These are phyloP conservation scores for Volvox carteri DNA, from an alignment of 163 green algal genomes.

Conservation along the genomic window DNA sequence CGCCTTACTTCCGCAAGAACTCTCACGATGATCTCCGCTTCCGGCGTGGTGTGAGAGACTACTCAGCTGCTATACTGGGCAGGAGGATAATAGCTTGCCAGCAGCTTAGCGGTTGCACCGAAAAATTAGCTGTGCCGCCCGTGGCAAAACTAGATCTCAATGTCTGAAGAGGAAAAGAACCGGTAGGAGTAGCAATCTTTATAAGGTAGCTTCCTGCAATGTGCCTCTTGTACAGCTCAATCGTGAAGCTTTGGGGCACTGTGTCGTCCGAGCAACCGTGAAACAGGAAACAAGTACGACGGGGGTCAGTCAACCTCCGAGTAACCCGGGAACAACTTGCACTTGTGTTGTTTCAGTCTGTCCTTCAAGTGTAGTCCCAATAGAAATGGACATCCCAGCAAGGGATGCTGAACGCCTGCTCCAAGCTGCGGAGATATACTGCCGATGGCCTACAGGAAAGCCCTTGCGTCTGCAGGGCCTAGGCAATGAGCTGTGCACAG, in stretches of 20 bases:
- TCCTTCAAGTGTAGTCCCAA: background rate
- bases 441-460: background rate
- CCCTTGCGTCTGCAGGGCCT: slow-evolving; percentile 2
- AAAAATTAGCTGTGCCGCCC: background rate
- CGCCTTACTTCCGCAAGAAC: background rate
- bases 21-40: background rate
- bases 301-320: background rate
- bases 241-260: too few species aligned
- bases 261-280: too few species aligned
- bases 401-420: background rate
- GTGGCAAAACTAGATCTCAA: background rate
- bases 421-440: background rate
- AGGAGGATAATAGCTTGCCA: too few species aligned
- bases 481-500: background rate
- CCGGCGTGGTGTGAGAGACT: too few species aligned
- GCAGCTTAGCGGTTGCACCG: too few species aligned
- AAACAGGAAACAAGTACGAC: background rate
- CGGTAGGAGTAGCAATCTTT: background rate
- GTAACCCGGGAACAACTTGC: background rate
- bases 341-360: too few species aligned
- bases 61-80: too few species aligned
- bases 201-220: too few species aligned
- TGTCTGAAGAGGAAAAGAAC: background rate
- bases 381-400: background rate
- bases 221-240: too few species aligned